Conservation (phyloP, 1,284 basidiomycete genomes). For the Ganoderma sinense region DNA sequence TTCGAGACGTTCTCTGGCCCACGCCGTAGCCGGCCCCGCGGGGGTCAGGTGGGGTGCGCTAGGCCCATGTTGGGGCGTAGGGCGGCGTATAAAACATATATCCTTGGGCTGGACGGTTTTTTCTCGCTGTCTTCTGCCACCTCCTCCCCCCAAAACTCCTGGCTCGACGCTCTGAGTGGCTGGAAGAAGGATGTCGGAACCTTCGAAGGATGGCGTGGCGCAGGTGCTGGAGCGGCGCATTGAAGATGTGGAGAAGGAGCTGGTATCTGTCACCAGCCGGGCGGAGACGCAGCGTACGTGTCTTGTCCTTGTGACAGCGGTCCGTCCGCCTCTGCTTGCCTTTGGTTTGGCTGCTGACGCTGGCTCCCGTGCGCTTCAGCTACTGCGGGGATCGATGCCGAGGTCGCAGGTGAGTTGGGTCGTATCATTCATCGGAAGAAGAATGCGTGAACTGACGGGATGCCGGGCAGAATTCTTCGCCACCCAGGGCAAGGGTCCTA, state of each 20-base stretch:
- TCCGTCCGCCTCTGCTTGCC: not conserved
- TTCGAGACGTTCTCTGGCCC: not conserved
- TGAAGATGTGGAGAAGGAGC: conserved; percentile 42
- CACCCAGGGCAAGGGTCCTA: conserved; percentile 35
- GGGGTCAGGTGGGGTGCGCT: conserved; percentile 15
- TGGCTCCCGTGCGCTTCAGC: conserved; percentile 15
- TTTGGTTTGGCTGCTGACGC: not conserved
- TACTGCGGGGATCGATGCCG: conserved; percentile 52
- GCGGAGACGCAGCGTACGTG: conserved; percentile 25
- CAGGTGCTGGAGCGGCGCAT: conserved; percentile 23
- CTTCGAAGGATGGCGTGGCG: conserved; percentile 26
- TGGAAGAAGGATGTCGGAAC: conserved; percentile 17
- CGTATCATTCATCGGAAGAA: not conserved
- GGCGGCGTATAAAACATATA: conserved; percentile 11
- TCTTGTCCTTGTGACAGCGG: conserved; percentile 1
- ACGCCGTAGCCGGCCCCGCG: not conserved
- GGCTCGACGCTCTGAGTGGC: not conserved
- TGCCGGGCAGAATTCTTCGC: conserved; percentile 49
- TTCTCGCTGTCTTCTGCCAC: conserved; percentile 5
- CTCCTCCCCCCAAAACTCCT: not conserved
- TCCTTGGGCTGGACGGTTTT: not conserved
- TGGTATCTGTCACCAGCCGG: conserved; percentile 34
- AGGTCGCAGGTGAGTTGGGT: conserved; percentile 42
- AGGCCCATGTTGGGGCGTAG: not conserved
- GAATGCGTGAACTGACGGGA: not conserved